Conservation (phyloP, 768 basidiomycete species). For the Leccinum pellstonianum region DNA sequence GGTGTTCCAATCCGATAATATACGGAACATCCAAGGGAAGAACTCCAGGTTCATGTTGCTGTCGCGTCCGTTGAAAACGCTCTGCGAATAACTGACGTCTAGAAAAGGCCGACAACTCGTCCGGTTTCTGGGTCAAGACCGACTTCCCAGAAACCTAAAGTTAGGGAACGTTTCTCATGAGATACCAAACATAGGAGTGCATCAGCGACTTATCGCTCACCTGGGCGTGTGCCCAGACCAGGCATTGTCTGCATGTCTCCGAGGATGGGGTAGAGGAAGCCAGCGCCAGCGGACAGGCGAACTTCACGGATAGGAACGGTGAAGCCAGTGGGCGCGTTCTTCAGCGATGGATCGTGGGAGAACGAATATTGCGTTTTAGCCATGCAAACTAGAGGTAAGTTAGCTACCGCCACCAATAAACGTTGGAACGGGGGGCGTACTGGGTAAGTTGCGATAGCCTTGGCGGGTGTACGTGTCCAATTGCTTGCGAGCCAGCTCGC, state of each 20-base stretch:
- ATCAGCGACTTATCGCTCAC: slow-evolving; percentile 34
- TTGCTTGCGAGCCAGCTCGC: slow-evolving; percentile 80
- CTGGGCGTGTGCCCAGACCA: slow-evolving; percentile 88
- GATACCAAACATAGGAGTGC: slow-evolving; percentile 3
- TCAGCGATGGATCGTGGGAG: slow-evolving; percentile 89
- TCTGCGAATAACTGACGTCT: slow-evolving; percentile 4
- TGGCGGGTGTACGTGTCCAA: slow-evolving; percentile 90
- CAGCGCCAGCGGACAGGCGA: slow-evolving; percentile 86
- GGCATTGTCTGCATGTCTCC: slow-evolving; percentile 99
- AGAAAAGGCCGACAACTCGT: slow-evolving; percentile 85
- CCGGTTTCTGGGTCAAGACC: slow-evolving; percentile 78
- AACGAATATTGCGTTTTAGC: slow-evolving; percentile 98
- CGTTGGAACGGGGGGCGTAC: slow-evolving; percentile 41
- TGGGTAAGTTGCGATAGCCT: slow-evolving; percentile 76
- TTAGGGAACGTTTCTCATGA: slow-evolving; percentile 12
- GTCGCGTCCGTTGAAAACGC: slow-evolving; percentile 22
- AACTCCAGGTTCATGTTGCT: slow-evolving; percentile 10
- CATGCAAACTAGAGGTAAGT: slow-evolving; percentile 71
- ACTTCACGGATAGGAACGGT: slow-evolving; percentile 89
- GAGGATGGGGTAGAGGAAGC: slow-evolving; percentile 93
- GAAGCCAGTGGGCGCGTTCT: slow-evolving; percentile 91
- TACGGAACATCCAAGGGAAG: slow-evolving; percentile 23
- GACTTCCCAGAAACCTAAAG: slow-evolving; percentile 84
- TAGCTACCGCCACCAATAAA: too few species aligned
- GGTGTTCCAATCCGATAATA: slow-evolving; percentile 17